Evolutionary conservation across 2,329 filamentous ascomycete genomes (phyloP), one percentile per base, ranked within the genome.

Genomic region (Fusarium compactum): DNA sequence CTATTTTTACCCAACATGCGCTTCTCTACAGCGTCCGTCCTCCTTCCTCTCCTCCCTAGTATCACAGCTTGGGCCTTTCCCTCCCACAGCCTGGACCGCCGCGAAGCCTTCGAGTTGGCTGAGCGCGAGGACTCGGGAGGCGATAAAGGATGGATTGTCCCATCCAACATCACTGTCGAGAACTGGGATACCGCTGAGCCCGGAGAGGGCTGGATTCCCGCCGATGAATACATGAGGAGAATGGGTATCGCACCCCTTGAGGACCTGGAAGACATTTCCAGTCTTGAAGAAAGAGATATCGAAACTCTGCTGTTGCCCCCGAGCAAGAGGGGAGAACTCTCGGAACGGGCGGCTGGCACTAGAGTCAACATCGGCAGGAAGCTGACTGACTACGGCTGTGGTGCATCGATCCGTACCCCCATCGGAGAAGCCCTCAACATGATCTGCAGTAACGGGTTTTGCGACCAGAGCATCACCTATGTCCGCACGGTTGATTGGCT

Each of bases 311-410:
- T 16, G 3, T 25, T 45, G 5, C 22, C 43, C 5, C 9, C 9
- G 8, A 6, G 1, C 16, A 45, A 45, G 10, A 45, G 15, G 12
- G 43, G 15, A 3, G 1, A 8, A 3, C 20, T 25, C 1, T 10
- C 10, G 7, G 15, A 4, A 1, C 16, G 16, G 0, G 43, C 20
- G 0, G 22, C 10, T 45, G 6, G 15, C 1, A 45, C 43, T 0
- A n/a, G 43, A 14, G 43, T 25, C 43, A 45, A 45, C 7, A 45
- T 45, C 4, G 43, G 43, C 16, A 45, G 6, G 22, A 45, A 45
- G 43, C 6, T 45, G 10, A 45, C 24, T 5, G 22, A 45, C 10
- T 45, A 45, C 24, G 16, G 22, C 4, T 45, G 43, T 45, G 24
- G 9, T 12, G 43, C 43, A 3, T 45, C 43, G 1, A 9, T 45